These are phyloP conservation scores for Asclepias syriaca DNA, from an alignment of 257 asterid genomes.

Conservation along the genomic window DNA sequence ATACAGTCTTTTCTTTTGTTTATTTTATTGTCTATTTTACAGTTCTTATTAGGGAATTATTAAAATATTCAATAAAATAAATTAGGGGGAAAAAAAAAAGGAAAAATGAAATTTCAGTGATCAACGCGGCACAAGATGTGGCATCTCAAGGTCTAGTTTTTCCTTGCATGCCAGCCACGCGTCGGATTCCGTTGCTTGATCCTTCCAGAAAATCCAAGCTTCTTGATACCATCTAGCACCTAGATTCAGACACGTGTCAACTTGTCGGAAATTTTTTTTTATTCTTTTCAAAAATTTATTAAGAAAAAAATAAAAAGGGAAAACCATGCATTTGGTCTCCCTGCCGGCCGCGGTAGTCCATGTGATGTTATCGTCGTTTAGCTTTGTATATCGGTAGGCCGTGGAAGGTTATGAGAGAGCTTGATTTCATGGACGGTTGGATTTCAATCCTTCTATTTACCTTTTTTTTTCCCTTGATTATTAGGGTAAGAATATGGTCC, in stretches of 20 bases:
- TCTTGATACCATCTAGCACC: neutral
- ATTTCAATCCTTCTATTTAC: neutral
- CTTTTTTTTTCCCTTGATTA: too few species aligned
- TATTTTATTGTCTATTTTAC: neutral
- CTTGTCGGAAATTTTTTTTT: neutral
- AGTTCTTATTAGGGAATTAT: neutral
- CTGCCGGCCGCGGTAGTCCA: neutral
- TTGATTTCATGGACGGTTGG: neutral
- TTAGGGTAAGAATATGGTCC: neutral
- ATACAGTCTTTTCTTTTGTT: neutral
- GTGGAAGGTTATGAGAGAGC: too few species aligned
- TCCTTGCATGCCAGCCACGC: constrained; percentile 10
- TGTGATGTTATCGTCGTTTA: neutral
- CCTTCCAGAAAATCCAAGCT: neutral
- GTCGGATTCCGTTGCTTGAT: neutral
- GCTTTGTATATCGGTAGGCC: too few species aligned
- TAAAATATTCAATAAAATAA: neutral
- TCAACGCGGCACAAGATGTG: neutral
- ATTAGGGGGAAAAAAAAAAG: neutral
- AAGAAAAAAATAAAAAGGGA: neutral
- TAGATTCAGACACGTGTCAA: constrained; percentile 1
- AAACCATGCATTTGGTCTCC: neutral
- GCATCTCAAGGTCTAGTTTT: neutral
- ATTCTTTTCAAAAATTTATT: neutral
- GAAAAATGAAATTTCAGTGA: neutral